phyloP scores from a whole-genome alignment of 208 protist species.

The Leishmania braziliensis region DNA sequence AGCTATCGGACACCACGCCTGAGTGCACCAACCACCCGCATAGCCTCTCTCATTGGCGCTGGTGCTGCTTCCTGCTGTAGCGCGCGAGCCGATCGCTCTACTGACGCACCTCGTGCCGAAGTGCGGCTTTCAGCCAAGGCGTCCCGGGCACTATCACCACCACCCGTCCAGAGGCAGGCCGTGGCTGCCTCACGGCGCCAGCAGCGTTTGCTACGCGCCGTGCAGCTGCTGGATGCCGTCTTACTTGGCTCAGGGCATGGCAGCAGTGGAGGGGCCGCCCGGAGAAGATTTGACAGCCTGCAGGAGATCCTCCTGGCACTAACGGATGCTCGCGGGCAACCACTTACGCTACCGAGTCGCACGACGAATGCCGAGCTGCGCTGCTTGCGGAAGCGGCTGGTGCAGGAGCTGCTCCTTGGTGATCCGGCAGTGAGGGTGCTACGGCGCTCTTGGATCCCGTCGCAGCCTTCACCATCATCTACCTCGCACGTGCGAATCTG shows the following conservation, averaged over 20 bases:
- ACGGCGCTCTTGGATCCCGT: background rate
- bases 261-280: background rate
- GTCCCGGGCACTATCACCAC: background rate
- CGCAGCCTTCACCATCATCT: background rate
- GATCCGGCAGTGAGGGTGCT: background rate
- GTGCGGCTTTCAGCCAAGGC: background rate
- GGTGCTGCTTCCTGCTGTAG: background rate
- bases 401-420: background rate
- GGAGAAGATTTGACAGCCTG: background rate
- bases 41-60: background rate
- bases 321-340: background rate
- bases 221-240: constrained; percentile 4
- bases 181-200: background rate
- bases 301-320: background rate
- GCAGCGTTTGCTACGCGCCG: background rate
- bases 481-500: background rate
- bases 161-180: background rate
- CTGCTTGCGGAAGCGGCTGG: constrained; percentile 7
- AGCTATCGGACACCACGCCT: background rate
- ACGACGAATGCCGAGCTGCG: background rate
- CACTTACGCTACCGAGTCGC: background rate
- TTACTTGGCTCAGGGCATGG: background rate
- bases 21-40: background rate
- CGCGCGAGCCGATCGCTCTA: background rate
- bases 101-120: background rate